Evolutionary conservation across 805 yeast species (phyloP).

Genomic region (Candida berthetii): DNA sequence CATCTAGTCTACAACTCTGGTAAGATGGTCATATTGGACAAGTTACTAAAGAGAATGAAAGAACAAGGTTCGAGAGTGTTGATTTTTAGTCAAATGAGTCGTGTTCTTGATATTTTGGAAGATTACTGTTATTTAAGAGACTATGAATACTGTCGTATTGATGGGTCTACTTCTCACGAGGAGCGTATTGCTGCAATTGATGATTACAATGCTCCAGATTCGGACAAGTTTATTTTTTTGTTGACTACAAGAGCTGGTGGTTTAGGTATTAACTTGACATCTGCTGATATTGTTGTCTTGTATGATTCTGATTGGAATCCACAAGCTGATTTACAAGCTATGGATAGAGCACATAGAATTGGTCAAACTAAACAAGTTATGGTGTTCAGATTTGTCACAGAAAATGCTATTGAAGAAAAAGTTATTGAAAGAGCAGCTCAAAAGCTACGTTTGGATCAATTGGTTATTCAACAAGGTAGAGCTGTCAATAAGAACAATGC

Average conservation of each 20-base stretch:
- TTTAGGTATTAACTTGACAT: constrained; percentile 85
- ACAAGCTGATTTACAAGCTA: constrained; percentile 95
- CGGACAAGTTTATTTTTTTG: constrained; percentile 77
- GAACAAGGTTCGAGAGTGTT: constrained; percentile 82
- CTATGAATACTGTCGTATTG: constrained; percentile 85
- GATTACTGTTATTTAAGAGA: constrained; percentile 87
- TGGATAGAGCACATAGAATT: constrained; percentile 97
- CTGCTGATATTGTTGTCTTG: constrained; percentile 84
- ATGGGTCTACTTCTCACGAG: constrained; percentile 90
- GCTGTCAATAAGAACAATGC: constrained; percentile 39
- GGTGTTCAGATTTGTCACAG: constrained; percentile 90
- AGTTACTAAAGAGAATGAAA: constrained; percentile 64
- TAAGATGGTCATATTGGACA: constrained; percentile 84
- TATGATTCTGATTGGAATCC: constrained; percentile 98
- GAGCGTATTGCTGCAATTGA: constrained; percentile 91
- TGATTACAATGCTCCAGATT: constrained; percentile 77
- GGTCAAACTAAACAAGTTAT: constrained; percentile 95
- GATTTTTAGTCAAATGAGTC: constrained; percentile 90
- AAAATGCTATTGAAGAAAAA: constrained; percentile 93
- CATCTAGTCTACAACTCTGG: constrained; percentile 89
- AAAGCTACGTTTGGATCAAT: constrained; percentile 84
- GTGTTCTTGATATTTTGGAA: constrained; percentile 83
- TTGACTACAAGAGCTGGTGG: constrained; percentile 97
- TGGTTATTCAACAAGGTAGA: constrained; percentile 93
- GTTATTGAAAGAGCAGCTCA: constrained; percentile 95